phyloP scores from a whole-genome alignment of 108 stramenopile genomes.

The Phaeodactylum tricornutum region DNA sequence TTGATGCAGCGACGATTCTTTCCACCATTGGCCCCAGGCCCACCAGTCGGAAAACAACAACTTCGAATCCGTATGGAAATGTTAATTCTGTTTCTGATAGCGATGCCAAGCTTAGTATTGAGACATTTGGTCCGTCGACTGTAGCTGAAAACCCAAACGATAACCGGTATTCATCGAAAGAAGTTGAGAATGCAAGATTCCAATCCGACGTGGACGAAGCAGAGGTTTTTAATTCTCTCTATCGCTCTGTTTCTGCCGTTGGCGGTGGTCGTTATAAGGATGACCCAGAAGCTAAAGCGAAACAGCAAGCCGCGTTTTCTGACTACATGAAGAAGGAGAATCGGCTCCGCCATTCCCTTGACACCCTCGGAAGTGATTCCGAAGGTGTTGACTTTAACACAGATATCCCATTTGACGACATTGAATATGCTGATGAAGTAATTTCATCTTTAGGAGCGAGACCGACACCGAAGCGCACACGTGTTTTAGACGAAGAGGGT shows the following conservation, averaged over 20 bases:
- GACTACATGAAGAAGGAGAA: constrained; percentile 48
- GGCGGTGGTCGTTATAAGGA: constrained; percentile 36
- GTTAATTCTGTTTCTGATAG: neutral
- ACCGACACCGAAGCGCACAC: constrained; percentile 14
- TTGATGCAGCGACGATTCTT: constrained; percentile 40
- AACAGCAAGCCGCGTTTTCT: constrained; percentile 41
- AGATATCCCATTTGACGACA: constrained; percentile 24
- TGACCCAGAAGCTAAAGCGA: constrained; percentile 26
- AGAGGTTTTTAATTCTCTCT: constrained; percentile 38
- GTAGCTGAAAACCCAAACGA: constrained; percentile 12
- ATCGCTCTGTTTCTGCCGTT: constrained; percentile 42
- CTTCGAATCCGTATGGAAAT: neutral
- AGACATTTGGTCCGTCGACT: neutral
- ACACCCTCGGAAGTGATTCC: constrained; percentile 11
- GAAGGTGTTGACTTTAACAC: constrained; percentile 4
- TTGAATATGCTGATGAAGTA: constrained; percentile 37
- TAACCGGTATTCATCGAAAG: neutral
- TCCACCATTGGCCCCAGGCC: constrained; percentile 34
- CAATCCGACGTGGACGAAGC: constrained; percentile 24
- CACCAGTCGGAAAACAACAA: constrained; percentile 7
- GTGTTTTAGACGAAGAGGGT: constrained; percentile 16
- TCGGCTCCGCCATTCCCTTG: constrained; percentile 30
- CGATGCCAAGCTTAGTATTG: too few species aligned
- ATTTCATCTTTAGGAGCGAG: constrained; percentile 16
- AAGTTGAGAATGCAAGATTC: constrained; percentile 5